These are phyloP conservation scores for Baudoinia panamericana DNA, from an alignment of 495 filamentous ascomycete species.

Conservation along the genomic window DNA sequence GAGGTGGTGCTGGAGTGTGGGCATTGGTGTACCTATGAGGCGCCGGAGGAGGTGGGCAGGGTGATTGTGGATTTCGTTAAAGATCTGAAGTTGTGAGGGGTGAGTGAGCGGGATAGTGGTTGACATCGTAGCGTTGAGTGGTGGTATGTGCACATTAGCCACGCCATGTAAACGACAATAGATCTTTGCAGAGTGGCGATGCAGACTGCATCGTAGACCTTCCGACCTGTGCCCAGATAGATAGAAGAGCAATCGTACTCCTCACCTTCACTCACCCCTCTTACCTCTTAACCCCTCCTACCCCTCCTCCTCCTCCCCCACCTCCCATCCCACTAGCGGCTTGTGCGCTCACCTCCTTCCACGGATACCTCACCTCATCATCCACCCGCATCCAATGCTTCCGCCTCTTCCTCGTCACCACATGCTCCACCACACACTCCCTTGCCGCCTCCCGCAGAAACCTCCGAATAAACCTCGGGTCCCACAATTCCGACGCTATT, in stretches of 20 bases:
- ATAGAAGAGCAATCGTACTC: too few relatives aligned
- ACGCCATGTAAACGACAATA: too few relatives aligned
- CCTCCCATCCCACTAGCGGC: too few relatives aligned
- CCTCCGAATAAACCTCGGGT: slow-evolving; percentile 74
- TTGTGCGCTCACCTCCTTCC: slow-evolving; percentile 59
- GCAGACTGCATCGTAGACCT: too few relatives aligned
- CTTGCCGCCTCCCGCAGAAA: slow-evolving; percentile 55
- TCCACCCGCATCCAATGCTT: slow-evolving; percentile 84
- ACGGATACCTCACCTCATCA: slow-evolving; percentile 64
- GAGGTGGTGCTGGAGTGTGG: slow-evolving; percentile 8
- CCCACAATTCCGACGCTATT: slow-evolving; percentile 90
- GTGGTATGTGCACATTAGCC: too few relatives aligned
- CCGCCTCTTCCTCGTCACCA: slow-evolving; percentile 68
- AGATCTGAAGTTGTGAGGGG: not conserved
- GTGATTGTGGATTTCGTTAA: slow-evolving; percentile 6
- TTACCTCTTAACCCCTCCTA: too few relatives aligned
- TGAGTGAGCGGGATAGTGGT: not conserved
- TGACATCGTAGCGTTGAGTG: too few relatives aligned
- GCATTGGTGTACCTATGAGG: slow-evolving; percentile 18
- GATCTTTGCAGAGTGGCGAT: too few relatives aligned
- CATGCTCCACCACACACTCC: slow-evolving; percentile 74
- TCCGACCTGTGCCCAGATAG: too few relatives aligned
- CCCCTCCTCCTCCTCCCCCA: too few relatives aligned
- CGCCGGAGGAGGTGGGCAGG: slow-evolving; percentile 12
- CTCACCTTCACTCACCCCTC: too few relatives aligned